Evolutionary conservation across 2,329 filamentous ascomycete species (phyloP).

Genomic region (Corinectria fuckeliana): DNA sequence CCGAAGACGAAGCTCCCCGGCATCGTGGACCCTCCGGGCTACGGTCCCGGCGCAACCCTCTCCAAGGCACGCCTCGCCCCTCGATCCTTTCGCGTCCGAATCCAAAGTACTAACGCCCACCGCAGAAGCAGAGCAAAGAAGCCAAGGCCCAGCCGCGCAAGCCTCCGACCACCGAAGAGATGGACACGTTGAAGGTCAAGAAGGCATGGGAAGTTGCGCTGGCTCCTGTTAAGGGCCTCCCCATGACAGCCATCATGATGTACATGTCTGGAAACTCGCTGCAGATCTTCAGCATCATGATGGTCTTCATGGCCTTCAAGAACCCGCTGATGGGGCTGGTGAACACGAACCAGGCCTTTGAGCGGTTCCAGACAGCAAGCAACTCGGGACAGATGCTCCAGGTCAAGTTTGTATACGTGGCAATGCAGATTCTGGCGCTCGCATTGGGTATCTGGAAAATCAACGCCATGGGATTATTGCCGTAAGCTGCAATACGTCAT

Average conservation of each 20-base stretch:
- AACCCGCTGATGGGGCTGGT: conserved; percentile 87
- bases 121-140: conserved; percentile 59
- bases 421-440: conserved; percentile 84
- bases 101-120: conserved; percentile 7
- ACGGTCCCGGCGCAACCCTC: conserved; percentile 61
- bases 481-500: conserved; percentile 61
- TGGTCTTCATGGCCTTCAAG: conserved; percentile 99
- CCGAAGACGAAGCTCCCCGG: conserved; percentile 69
- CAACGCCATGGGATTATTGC: conserved; percentile 92
- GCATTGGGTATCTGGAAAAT: conserved; percentile 94
- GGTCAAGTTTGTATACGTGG: conserved; percentile 87
- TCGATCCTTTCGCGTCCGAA: not conserved
- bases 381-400: conserved; percentile 76
- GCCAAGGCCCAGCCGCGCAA: conserved; percentile 62
- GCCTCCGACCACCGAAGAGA: conserved; percentile 79
- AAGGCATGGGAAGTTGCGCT: conserved; percentile 98
- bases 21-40: conserved; percentile 88
- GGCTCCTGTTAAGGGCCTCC: conserved; percentile 89
- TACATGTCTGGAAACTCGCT: conserved; percentile 99
- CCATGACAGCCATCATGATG: conserved; percentile 99
- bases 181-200: conserved; percentile 95
- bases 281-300: conserved; percentile 99
- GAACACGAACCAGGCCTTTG: conserved; percentile 85
- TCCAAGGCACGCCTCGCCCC: conserved; percentile 59
- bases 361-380: conserved; percentile 84